Base-by-base conservation (phyloP, 2,329 filamentous ascomycete genomes). In the Stemphylium beticola region DNA sequence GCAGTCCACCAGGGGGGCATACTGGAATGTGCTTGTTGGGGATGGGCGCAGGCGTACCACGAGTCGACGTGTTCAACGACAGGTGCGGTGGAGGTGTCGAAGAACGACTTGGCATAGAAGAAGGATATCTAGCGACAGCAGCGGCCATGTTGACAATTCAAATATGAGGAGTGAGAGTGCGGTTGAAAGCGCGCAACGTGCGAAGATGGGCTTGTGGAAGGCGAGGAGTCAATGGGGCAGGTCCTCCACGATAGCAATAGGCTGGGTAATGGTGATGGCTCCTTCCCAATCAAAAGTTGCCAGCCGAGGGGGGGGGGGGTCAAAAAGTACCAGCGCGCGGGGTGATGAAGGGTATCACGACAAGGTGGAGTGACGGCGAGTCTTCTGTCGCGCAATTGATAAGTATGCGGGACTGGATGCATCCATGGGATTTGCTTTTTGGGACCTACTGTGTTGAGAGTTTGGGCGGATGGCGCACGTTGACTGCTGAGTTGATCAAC, bases 11-110 rank as follows among this genome's bases (percentile, higher is more conserved):
- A 1, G 92, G 86, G n/a, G 92, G 89, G 76, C 92, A 96, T 65
- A 88, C 80, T n/a, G 93, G 92, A 20, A 96, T 82, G 76, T 96
- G 92, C 76, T 95, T 96, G 78, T 96, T 96, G 9, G 92, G 91
- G 2, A 82, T 68, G 20, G 95, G 81, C 6, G 89, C 79, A 15
- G 85, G 84, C 6, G 83, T 81, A 41, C 81, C 82, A 65, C 82
- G 77, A 45, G 81, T 72, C 6, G 82, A 80, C 12, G 82, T 82
- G 70, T 86, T 87, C 61, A 89, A 78, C 34, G 79, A 83, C 55
- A 88, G 76, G 31, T 83, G 78, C 31, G 84, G 77, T 32, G 83
- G 81, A 39, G 85, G 76, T 29, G 77, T 78, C 17, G 77, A 68
- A 26, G 74, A 74, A 34, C 75, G 71, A 38, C 60, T 59, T 29